Base-by-base conservation (phyloP, 1,284 basidiomycete species). In the Rhodotorula mucilaginosa region DNA sequence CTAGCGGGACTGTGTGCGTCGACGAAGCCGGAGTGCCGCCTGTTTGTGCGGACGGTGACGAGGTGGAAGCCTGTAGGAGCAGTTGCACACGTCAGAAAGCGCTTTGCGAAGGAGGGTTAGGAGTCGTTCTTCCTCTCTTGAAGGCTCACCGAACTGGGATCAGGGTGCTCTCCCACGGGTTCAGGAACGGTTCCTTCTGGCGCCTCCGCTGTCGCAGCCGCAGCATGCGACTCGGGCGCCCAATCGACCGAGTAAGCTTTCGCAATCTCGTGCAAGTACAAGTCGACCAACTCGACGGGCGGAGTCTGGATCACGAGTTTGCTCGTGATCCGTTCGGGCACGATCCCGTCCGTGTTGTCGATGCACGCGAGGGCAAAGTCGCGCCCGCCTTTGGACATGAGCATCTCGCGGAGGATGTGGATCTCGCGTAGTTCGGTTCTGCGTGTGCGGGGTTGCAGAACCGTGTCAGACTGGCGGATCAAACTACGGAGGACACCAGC, bases 301-400 rank as follows among this genome's bases (percentile, higher is more conserved):
- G 94, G 93, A 5, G 90, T 90, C 67, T 85, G 85, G 49, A 90
- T 81, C 8, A 84, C 80, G 18, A 95, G 82, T 80, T 96, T 96
- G 77, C 84, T 86, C 63, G 87, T 84, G 65, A 93, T 85, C 76
- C 88, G 88, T 68, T 90, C 88, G 78, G 87, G 89, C 64, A 96
- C 92, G 81, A 89, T 88, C n/a, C 83, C 83, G 77, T 90, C 87
- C 61, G 84, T 85, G 81, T 94, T 94, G 78, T 94, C 92, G 86
- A 93, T 91, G 2, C 90, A 88, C 29, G 85, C 87, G 34, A 87
- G 78, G 18, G 91, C 87, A 79, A 90, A 94, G 31, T 96, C 93
- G 29, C 92, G 86, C 21, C 92, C 91, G 79, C 88, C 95, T 82
- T 92, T 97, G 81, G 94, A 90, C 90, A 96, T 92, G 68, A 99